phyloP scores from a whole-genome alignment of 2,329 filamentous ascomycete genomes.

The Pseudonectria foliicola region DNA sequence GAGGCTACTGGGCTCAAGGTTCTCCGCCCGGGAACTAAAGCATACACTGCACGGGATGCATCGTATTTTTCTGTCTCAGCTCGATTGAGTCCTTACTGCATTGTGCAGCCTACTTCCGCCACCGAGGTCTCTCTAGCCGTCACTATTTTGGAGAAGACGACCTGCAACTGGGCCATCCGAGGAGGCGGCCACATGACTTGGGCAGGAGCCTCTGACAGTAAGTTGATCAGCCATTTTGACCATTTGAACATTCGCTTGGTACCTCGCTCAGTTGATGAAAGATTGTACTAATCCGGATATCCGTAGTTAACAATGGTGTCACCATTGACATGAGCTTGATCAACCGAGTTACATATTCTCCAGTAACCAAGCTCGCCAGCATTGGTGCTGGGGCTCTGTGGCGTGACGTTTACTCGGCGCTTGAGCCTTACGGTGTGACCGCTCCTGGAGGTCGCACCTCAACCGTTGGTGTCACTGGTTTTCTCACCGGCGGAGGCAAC shows the following conservation, averaged over 20 bases:
- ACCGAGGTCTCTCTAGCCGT: conserved; percentile 14
- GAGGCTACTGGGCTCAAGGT: conserved; percentile 9
- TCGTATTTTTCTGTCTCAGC: conserved; percentile 20
- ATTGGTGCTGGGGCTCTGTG: conserved; percentile 35
- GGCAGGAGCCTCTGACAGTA: conserved; percentile 7
- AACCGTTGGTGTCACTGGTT: conserved; percentile 23
- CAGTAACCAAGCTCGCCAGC: conserved; percentile 17
- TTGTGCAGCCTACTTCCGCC: conserved; percentile 16
- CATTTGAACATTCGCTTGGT: too few relatives aligned
- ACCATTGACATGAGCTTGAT: conserved; percentile 12
- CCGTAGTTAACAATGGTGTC: conserved; percentile 9
- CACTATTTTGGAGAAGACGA: conserved; percentile 4
- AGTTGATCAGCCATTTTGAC: neutral
- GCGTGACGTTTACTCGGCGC: conserved; percentile 20
- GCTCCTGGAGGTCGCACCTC: conserved; percentile 37
- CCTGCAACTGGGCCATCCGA: conserved; percentile 11
- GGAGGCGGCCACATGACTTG: conserved; percentile 10
- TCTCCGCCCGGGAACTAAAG: conserved; percentile 4
- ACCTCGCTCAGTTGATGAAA: too few relatives aligned
- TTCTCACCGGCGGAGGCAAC: conserved; percentile 20
- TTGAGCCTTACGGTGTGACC: conserved; percentile 26
- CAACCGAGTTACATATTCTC: conserved; percentile 22
- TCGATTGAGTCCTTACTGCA: conserved; percentile 15
- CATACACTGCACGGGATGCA: conserved; percentile 11
- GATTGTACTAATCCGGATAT: too few relatives aligned